Evolutionary conservation across 1,139 yeast species (phyloP), one percentile per base, ranked within the genome.

Genomic region (Yamadazyma taylorii): DNA sequence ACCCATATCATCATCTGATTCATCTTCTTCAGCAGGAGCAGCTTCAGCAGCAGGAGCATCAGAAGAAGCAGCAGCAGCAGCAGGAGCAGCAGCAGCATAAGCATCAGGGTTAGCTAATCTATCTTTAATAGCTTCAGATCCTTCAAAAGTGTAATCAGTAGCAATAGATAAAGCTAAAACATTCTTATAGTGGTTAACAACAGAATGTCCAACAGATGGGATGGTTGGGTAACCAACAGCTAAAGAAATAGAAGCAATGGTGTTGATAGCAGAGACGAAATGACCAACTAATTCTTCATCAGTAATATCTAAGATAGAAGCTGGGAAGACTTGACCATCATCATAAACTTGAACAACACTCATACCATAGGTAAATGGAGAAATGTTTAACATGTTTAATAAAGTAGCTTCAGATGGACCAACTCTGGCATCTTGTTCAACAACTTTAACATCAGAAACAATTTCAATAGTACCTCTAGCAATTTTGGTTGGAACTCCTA

Each of bases 391-490:
- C 97, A 92, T 88, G 90, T 92, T 92, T 74, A 92, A 85, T 77
- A 92, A 82, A 60, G 97, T 73, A 58, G 99, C 98, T 82, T 92
- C 99, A 64, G 98, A 92, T 61, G 95, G 96, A 80, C 99, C 99
- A 64, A 92, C 98, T 77, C 77, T 88, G 69, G 66, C 66, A 64
- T 87, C 87, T 51, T 84, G 80, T 53, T 75, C 81, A 66, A 90
- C 96, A 69, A 92, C 96, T 81, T 87, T 87, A 66, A 92, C 96
- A 69, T 94, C 98, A 60, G 86, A 76, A 73, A 88, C 90, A 76
- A 92, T 92, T 79, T 92, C 99, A 85, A 92, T 92, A 76, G 96
- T 88, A 92, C 99, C 99, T 86, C 99, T 90, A 76, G 96, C 94
- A 89, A 92, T 92, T 94, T 92, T 92, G 87, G 99, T 92, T 82